These are phyloP conservation scores for Peribolospora kevripleyi DNA, from an alignment of 768 basidiomycete species.

Conservation along the genomic window DNA sequence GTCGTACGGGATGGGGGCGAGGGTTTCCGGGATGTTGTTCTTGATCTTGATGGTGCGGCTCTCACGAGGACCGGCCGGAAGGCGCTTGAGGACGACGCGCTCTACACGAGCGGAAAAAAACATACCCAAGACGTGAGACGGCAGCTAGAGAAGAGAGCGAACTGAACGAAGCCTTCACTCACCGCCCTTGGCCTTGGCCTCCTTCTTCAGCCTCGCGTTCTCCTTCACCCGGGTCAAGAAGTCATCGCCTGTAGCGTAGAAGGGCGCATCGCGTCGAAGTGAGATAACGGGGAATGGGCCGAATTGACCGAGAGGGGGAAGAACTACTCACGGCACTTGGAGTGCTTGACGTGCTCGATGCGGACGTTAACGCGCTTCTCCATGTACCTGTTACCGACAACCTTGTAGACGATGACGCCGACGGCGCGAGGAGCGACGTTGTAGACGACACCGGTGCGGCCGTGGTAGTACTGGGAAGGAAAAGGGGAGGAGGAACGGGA, in stretches of 20 bases:
- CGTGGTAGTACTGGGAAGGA: constrained; percentile 22
- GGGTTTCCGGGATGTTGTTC: constrained; percentile 72
- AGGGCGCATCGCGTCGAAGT: too few relatives aligned
- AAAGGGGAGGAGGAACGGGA: not conserved
- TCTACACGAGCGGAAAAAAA: constrained; percentile 35
- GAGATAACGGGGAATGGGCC: too few relatives aligned
- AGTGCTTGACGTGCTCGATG: constrained; percentile 77
- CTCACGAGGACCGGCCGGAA: constrained; percentile 58
- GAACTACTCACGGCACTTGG: constrained; percentile 84
- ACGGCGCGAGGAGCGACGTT: constrained; percentile 89
- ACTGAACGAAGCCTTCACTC: constrained; percentile 19
- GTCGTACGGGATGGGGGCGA: constrained; percentile 68
- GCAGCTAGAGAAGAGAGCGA: not conserved
- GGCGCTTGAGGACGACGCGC: constrained; percentile 59
- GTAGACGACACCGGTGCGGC: constrained; percentile 94
- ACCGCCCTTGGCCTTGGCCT: constrained; percentile 79
- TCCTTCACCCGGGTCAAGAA: constrained; percentile 86
- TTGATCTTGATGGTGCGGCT: constrained; percentile 43
- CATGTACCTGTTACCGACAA: constrained; percentile 95
- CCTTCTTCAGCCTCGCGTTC: constrained; percentile 60
- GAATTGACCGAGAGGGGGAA: too few relatives aligned
- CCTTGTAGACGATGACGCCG: constrained; percentile 91
- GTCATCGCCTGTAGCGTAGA: constrained; percentile 24
- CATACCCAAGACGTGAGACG: not conserved
- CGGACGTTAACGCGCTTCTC: constrained; percentile 99